Evolutionary conservation across 192 early-diverging fungal species (phyloP).

Genomic region (Backusella liffmaniae): DNA sequence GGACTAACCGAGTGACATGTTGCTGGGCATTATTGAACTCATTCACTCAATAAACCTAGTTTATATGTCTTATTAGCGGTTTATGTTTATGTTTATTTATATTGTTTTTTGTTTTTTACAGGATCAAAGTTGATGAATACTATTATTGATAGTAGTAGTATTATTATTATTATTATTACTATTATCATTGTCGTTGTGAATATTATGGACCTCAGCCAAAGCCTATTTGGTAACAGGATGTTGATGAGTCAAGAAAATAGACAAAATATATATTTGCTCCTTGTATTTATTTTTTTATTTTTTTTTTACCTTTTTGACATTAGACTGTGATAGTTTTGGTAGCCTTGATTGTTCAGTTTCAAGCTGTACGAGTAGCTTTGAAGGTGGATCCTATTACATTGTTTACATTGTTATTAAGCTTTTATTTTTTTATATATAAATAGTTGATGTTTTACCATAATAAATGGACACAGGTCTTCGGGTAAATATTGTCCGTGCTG

Average conservation of each 20-base stretch:
- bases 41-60: too few species aligned
- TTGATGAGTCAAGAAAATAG: neutral
- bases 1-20: too few species aligned
- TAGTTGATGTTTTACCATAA: constrained; percentile 10
- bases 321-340: constrained; percentile 9
- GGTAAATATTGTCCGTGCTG: constrained; percentile 36
- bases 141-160: neutral
- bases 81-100: too few species aligned
- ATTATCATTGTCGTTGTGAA: neutral
- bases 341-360: neutral
- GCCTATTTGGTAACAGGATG: neutral
- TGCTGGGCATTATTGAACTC: too few species aligned
- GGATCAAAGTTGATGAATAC: neutral
- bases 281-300: too few species aligned
- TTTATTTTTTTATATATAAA: too few species aligned
- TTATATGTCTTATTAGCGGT: too few species aligned
- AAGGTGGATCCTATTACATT: constrained; percentile 13
- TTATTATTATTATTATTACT: too few species aligned
- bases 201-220: constrained; percentile 2
- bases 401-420: neutral
- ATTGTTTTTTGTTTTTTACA: neutral
- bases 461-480: constrained; percentile 33
- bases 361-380: neutral
- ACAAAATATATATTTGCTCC: neutral
- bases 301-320: constrained; percentile 13